Evolutionary conservation across 208 protist genomes (phyloP).

Genomic region (Vickermania spadyakhi): DNA sequence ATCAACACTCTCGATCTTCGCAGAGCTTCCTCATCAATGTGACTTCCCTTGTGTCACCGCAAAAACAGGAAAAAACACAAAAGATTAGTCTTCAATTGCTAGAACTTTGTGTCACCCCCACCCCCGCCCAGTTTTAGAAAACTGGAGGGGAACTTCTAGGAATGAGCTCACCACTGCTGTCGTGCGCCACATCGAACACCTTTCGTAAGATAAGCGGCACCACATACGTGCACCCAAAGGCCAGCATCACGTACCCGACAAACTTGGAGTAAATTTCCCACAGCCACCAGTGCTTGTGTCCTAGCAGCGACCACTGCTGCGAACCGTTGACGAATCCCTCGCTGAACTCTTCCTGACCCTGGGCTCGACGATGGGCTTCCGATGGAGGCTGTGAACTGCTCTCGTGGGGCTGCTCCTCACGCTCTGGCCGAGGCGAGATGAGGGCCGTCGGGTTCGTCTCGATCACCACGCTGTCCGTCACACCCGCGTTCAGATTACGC

Average conservation of each 20-base stretch:
- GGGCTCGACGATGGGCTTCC: neutral
- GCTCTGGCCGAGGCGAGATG: neutral
- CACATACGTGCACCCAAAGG: slow-evolving; percentile 30
- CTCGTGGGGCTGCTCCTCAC: neutral
- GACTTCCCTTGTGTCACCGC: too few relatives aligned
- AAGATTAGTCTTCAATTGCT: too few relatives aligned
- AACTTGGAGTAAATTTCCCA: slow-evolving; percentile 52
- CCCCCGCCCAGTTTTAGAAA: too few relatives aligned
- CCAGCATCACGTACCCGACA: slow-evolving; percentile 37
- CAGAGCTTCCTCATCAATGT: too few relatives aligned
- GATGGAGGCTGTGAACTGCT: neutral
- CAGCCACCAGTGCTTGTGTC: slow-evolving; percentile 61
- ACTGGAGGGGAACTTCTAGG: too few relatives aligned
- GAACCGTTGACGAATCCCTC: slow-evolving; percentile 27
- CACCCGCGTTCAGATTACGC: neutral
- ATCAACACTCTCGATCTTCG: too few relatives aligned
- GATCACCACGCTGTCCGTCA: neutral
- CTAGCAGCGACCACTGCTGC: slow-evolving; percentile 49
- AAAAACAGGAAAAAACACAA: too few relatives aligned
- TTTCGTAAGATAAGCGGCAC: slow-evolving; percentile 27
- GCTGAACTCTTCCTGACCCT: neutral
- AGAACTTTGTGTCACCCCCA: too few relatives aligned
- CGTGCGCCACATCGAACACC: slow-evolving; percentile 28
- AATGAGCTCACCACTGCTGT: too few relatives aligned
- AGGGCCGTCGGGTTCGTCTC: neutral